Percentiles rank a stretch among this genome's conserved stretches.
Evolutionary conservation across 208 protist species (phyloP).

Genomic region (Phytomonas francai): DNA sequence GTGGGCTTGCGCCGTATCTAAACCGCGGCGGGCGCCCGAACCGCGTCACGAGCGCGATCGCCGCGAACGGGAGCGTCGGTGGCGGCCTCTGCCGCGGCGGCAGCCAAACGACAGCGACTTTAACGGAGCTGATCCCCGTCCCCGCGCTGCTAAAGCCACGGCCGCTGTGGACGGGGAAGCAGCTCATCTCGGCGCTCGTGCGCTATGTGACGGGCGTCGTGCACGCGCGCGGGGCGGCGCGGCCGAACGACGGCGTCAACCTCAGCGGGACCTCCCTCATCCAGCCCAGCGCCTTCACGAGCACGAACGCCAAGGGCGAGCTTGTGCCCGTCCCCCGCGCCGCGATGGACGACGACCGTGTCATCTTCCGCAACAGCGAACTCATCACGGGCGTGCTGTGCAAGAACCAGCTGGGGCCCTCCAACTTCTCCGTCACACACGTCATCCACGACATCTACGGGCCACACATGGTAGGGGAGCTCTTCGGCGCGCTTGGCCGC

Average conservation of each 20-base stretch:
- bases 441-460: slow-evolving; percentile 97
- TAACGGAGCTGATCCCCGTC: slow-evolving; percentile 68
- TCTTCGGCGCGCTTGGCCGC: slow-evolving; percentile 94
- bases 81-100: slow-evolving; percentile 80
- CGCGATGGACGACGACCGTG: slow-evolving; percentile 62
- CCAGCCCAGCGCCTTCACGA: slow-evolving; percentile 67
- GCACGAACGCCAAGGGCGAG: slow-evolving; percentile 20
- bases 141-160: slow-evolving; percentile 95
- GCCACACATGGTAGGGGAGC: slow-evolving; percentile 81
- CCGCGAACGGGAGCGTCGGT: slow-evolving; percentile 39
- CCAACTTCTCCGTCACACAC: slow-evolving; percentile 89
- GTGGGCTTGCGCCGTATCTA: slow-evolving; percentile 79
- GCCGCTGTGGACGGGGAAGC: slow-evolving; percentile 96
- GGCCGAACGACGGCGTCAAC: slow-evolving; percentile 52
- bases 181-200: slow-evolving; percentile 91
- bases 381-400: slow-evolving; percentile 97
- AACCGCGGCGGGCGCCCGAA: slow-evolving; percentile 24
- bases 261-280: slow-evolving; percentile 83
- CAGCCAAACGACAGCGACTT: slow-evolving; percentile 22
- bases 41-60: background rate
- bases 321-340: slow-evolving; percentile 22
- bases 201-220: slow-evolving; percentile 65
- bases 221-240: background rate
- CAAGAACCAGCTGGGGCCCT: slow-evolving; percentile 93
- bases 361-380: slow-evolving; percentile 92